A percentile compares a stretch with the other conserved stretches of the same genome.
These are phyloP conservation scores for Tremellales sp. DNA, from an alignment of 1,284 basidiomycete genomes.

Conservation along the genomic window DNA sequence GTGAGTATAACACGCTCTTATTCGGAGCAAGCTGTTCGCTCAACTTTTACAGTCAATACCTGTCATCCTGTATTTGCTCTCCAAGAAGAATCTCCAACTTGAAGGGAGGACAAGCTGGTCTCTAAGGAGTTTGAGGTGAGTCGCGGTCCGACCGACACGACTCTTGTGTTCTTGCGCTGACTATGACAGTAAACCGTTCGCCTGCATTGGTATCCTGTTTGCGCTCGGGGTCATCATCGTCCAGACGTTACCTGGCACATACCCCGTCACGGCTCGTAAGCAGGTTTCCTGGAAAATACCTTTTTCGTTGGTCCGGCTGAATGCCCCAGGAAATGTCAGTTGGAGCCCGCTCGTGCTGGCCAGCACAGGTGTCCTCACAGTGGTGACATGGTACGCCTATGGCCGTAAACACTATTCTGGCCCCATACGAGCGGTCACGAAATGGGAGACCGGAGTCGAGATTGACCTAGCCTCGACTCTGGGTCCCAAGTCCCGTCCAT, in stretches of 20 bases:
- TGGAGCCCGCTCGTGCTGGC: slow-evolving; percentile 43
- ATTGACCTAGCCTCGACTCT: slow-evolving; percentile 37
- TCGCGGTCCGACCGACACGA: background rate
- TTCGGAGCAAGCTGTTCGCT: background rate
- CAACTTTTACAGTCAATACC: slow-evolving; percentile 29
- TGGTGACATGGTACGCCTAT: slow-evolving; percentile 37
- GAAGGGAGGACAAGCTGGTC: slow-evolving; percentile 46
- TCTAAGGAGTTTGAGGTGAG: slow-evolving; percentile 33
- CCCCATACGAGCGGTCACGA: slow-evolving; percentile 45
- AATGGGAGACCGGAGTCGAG: slow-evolving; percentile 48
- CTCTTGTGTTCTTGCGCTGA: background rate
- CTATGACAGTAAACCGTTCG: slow-evolving; percentile 33
- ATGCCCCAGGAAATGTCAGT: slow-evolving; percentile 29
- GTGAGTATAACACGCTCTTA: slow-evolving; percentile 18
- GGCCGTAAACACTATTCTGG: slow-evolving; percentile 44
- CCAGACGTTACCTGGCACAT: slow-evolving; percentile 32
- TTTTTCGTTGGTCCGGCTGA: background rate
- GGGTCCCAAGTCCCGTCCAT: slow-evolving; percentile 1
- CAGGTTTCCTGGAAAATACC: background rate
- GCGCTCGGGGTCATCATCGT: slow-evolving; percentile 29
- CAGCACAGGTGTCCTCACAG: slow-evolving; percentile 25
- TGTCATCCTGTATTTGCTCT: slow-evolving; percentile 39
- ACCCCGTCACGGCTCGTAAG: slow-evolving; percentile 33
- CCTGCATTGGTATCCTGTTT: slow-evolving; percentile 29
- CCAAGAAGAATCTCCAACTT: slow-evolving; percentile 34